Percentiles rank a stretch among this genome's conserved stretches.
Evolutionary conservation across 257 asterid genomes (phyloP).

Genomic region (Lycium ferocissimum): DNA sequence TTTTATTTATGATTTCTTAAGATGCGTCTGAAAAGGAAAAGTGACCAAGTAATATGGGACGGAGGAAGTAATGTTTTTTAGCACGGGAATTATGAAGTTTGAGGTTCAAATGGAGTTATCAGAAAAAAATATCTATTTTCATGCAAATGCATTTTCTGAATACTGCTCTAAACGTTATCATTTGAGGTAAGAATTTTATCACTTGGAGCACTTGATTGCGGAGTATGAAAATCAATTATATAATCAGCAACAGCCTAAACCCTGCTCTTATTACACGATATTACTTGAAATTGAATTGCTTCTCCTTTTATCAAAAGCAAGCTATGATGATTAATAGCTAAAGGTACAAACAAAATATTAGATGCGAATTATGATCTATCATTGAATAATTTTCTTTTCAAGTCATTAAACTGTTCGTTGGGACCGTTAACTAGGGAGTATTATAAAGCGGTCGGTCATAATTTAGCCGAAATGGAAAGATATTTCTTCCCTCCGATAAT

Average conservation of each 20-base stretch:
- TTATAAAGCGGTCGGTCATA: conserved; percentile 24
- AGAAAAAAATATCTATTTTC: not conserved
- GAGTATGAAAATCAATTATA: not conserved
- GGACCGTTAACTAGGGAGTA: not conserved
- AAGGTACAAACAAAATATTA: not conserved
- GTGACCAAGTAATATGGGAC: too few species aligned
- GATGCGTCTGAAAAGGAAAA: too few species aligned
- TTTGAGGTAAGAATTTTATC: not conserved
- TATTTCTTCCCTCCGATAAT: not conserved
- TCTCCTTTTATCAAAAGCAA: too few species aligned
- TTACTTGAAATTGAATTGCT: not conserved
- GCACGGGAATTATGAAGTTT: too few species aligned
- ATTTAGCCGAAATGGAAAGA: not conserved
- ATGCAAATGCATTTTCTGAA: not conserved
- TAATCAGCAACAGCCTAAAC: not conserved
- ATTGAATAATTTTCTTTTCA: not conserved
- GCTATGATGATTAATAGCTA: not conserved
- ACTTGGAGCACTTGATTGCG: not conserved
- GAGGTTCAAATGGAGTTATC: too few species aligned
- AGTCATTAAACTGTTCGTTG: not conserved
- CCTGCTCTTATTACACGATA: too few species aligned
- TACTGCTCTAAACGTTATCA: not conserved
- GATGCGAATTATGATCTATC: not conserved
- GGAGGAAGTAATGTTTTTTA: too few species aligned
- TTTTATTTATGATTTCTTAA: too few species aligned